Conservation (phyloP, 805 yeast species). For the Kazachstania africana region DNA sequence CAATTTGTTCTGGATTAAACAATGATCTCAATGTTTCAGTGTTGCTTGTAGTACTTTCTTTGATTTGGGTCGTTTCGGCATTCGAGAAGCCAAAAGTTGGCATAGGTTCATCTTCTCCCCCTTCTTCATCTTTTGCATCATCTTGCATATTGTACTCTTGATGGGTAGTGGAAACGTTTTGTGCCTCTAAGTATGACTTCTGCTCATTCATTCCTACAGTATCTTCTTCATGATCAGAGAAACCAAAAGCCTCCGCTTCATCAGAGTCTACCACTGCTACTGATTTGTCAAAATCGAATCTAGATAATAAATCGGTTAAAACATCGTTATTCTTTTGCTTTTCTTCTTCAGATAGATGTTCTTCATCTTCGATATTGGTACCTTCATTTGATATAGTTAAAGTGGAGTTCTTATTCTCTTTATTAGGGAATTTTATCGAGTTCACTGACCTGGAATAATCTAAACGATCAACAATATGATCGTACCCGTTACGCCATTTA, state of each 20-base stretch:
- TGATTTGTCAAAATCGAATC: conserved; percentile 43
- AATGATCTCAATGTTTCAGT: conserved; percentile 55
- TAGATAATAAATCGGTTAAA: conserved; percentile 35
- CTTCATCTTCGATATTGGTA: conserved; percentile 25
- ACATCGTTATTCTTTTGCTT: conserved; percentile 34
- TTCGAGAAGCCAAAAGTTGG: conserved; percentile 38
- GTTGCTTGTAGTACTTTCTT: conserved; percentile 27
- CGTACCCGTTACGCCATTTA: conserved; percentile 70
- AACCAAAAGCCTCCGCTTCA: conserved; percentile 28
- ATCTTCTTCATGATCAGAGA: conserved; percentile 32
- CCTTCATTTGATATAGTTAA: conserved; percentile 2
- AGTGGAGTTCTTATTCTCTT: neutral
- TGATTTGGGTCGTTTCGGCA: conserved; percentile 3
- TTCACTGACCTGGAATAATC: conserved; percentile 21
- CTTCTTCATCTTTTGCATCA: conserved; percentile 21
- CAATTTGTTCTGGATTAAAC: conserved; percentile 34
- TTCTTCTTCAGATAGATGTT: conserved; percentile 27
- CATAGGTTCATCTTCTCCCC: conserved; percentile 35
- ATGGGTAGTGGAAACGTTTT: neutral
- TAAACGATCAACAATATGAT: conserved; percentile 62
- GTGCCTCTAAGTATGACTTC: neutral
- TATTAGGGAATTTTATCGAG: conserved; percentile 2
- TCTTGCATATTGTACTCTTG: conserved; percentile 12
- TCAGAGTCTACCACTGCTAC: conserved; percentile 31
- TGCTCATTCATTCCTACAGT: conserved; percentile 7